Conservation (phyloP, 2,329 filamentous ascomycete genomes). For the Lachnellula cervina region DNA sequence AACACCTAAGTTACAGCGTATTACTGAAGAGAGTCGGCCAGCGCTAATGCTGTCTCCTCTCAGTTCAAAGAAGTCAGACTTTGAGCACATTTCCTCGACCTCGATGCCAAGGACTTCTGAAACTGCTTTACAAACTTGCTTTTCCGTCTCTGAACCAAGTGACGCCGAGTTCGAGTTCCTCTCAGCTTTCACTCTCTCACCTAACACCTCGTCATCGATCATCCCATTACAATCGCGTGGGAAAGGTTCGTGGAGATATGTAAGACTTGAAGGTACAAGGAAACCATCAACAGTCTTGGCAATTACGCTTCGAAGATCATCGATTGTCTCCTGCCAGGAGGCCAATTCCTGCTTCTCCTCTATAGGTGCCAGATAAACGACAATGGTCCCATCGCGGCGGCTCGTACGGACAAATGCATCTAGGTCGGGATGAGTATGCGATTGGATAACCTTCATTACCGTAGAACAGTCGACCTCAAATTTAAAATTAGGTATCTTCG, state of each 20-base stretch:
- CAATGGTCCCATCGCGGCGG: conserved; percentile 4
- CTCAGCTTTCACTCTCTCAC: not conserved
- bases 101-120: conserved; percentile 40
- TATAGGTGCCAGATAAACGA: conserved; percentile 7
- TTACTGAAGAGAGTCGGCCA: conserved; percentile 45
- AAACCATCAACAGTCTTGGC: conserved; percentile 6
- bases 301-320: not conserved
- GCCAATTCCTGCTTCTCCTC: not conserved
- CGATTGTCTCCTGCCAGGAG: not conserved
- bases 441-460: conserved; percentile 12
- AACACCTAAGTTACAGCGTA: conserved; percentile 46
- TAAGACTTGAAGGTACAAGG: conserved; percentile 7
- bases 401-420: conserved; percentile 4
- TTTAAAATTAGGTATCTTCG: conserved; percentile 34
- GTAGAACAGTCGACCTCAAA: conserved; percentile 33
- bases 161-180: not conserved
- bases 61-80: conserved; percentile 47
- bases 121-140: conserved; percentile 41
- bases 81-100: conserved; percentile 34
- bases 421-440: not conserved
- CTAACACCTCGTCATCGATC: too few species aligned
- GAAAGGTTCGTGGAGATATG: conserved; percentile 5
- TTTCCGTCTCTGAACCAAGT: conserved; percentile 25
- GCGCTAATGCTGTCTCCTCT: conserved; percentile 52
- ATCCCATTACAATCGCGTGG: not conserved